A percentile compares a stretch with the other conserved stretches of the same genome.
Conservation (phyloP, 257 asterid species). For the Handroanthus guayacan region DNA sequence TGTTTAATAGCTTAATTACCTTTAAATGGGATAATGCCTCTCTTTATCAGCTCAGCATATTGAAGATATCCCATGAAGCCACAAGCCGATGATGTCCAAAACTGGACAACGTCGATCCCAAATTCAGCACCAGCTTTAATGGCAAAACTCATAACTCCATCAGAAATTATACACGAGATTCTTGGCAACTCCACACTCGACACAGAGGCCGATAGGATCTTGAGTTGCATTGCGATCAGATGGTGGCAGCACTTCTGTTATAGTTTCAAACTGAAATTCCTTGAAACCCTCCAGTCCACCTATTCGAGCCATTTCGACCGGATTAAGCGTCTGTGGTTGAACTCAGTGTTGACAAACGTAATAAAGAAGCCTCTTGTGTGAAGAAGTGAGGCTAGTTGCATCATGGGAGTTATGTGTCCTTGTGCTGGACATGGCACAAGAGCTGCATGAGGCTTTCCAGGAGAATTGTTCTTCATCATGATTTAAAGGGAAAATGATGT, state of each 20-base stretch:
- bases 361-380: constrained; percentile 40
- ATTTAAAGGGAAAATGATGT: neutral
- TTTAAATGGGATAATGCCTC: constrained; percentile 40
- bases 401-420: constrained; percentile 42
- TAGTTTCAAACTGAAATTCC: constrained; percentile 38
- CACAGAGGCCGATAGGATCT: neutral
- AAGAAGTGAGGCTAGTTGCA: constrained; percentile 40
- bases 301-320: constrained; percentile 36
- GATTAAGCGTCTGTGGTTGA: constrained; percentile 44
- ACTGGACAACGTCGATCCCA: constrained; percentile 31
- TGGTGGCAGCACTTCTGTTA: constrained; percentile 40
- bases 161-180: too few species aligned
- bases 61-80: constrained; percentile 42
- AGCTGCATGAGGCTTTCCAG: constrained; percentile 36
- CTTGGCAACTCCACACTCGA: constrained; percentile 15
- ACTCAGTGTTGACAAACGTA: constrained; percentile 48
- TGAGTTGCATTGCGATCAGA: constrained; percentile 39
- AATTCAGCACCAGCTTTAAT: constrained; percentile 33
- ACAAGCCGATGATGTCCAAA: constrained; percentile 43
- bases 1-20: neutral
- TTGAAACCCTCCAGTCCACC: constrained; percentile 37
- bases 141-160: constrained; percentile 40
- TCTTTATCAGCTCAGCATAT: constrained; percentile 26
- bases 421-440: constrained; percentile 44
- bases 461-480: constrained; percentile 12